Conservation (phyloP, 192 early-diverging fungal species). For the Coemansia sp. region DNA sequence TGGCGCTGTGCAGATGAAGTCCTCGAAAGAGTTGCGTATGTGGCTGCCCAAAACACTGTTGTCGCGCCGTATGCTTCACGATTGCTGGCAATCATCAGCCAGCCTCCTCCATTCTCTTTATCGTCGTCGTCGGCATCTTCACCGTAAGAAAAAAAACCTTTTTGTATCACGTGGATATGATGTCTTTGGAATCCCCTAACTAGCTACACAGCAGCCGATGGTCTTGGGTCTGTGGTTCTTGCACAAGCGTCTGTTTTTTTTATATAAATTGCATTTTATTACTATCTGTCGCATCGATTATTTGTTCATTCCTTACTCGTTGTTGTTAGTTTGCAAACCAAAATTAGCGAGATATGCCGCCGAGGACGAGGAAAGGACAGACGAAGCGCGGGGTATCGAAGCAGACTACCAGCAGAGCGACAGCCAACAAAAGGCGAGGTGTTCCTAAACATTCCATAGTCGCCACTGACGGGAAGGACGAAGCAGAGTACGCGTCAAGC, state of each 20-base stretch:
- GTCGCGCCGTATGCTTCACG: slow-evolving; percentile 29
- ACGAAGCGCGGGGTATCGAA: background rate
- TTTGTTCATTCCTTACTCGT: background rate
- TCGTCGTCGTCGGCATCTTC: background rate
- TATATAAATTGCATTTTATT: background rate
- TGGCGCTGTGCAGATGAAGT: slow-evolving; percentile 46
- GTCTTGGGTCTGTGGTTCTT: background rate
- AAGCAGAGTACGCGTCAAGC: background rate
- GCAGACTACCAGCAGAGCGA: background rate
- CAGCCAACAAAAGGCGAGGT: background rate
- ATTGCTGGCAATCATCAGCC: slow-evolving; percentile 34
- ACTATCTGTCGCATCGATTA: background rate
- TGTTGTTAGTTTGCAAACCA: background rate
- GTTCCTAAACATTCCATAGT: background rate
- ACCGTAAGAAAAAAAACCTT: background rate
- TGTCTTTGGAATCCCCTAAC: background rate
- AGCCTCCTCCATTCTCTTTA: background rate
- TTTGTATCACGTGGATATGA: background rate
- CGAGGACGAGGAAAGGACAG: background rate
- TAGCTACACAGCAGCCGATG: background rate
- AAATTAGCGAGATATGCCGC: slow-evolving; percentile 1
- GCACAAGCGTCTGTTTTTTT: background rate
- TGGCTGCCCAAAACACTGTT: slow-evolving; percentile 19
- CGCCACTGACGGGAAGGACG: background rate
- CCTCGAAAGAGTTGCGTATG: slow-evolving; percentile 41